phyloP scores from a whole-genome alignment of 148 eudicot genomes.

The Amaranthus cruentus region DNA sequence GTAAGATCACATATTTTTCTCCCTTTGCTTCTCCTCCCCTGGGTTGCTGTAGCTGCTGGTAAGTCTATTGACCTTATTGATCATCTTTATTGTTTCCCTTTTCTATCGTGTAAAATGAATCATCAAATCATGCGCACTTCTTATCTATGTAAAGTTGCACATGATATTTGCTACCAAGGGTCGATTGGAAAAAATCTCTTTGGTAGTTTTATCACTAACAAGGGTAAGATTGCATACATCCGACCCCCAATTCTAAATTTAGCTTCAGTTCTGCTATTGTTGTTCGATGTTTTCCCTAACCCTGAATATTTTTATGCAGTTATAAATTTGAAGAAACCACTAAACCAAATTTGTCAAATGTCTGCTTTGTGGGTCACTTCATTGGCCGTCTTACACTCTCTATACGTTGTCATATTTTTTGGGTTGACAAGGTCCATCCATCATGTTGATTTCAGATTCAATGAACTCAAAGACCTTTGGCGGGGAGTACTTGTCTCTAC shows the following conservation, averaged over 20 bases:
- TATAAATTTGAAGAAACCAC: conserved; percentile 53
- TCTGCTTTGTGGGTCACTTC: conserved; percentile 60
- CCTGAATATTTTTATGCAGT: conserved; percentile 35
- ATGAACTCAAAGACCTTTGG: conserved; percentile 94
- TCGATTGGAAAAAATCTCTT: neutral
- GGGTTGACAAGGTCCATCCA: conserved; percentile 60
- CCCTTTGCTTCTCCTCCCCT: conserved; percentile 65
- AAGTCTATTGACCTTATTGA: conserved; percentile 27
- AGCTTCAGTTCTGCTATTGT: neutral
- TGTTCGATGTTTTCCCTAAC: neutral
- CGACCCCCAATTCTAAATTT: no score
- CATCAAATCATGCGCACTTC: neutral
- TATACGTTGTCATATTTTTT: conserved; percentile 65
- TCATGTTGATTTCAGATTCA: conserved; percentile 77
- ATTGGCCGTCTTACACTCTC: conserved; percentile 48
- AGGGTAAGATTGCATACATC: no score
- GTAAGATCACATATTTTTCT: conserved; percentile 61
- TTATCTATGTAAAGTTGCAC: neutral
- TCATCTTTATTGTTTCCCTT: neutral
- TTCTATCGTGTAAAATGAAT: neutral
- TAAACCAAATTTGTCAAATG: conserved; percentile 76
- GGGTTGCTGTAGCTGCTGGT: conserved; percentile 70
- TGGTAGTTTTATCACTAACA: no score
- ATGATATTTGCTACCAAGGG: neutral
- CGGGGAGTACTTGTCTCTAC: conserved; percentile 69